A percentile compares a stretch with the other conserved stretches of the same genome.
Conservation (phyloP, 768 basidiomycete genomes). For the Pleurotus sapidus region DNA sequence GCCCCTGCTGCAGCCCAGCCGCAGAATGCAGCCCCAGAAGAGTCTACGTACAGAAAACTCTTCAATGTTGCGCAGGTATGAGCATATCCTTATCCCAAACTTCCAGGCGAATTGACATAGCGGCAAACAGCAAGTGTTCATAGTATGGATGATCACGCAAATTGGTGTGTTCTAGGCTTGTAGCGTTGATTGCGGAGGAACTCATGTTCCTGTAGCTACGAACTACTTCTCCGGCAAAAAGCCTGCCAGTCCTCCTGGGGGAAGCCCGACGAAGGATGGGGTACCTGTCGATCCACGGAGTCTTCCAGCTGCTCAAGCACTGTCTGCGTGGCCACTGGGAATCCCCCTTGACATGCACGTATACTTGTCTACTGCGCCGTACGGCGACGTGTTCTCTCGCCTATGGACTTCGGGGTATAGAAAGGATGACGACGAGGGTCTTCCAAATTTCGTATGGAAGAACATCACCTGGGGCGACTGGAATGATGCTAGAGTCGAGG, state of each 20-base stretch:
- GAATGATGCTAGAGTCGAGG: slow-evolving; percentile 53
- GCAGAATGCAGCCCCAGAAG: slow-evolving; percentile 18
- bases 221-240: slow-evolving; percentile 20
- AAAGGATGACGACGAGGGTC: slow-evolving; percentile 41
- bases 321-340: slow-evolving; percentile 59
- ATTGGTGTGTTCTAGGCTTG: slow-evolving; percentile 40
- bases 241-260: slow-evolving; percentile 3
- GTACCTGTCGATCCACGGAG: slow-evolving; percentile 38
- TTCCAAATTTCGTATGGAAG: slow-evolving; percentile 75
- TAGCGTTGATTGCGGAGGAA: not conserved
- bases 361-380: slow-evolving; percentile 65
- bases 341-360: slow-evolving; percentile 69
- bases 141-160: slow-evolving; percentile 67
- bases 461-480: slow-evolving; percentile 80
- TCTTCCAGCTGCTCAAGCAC: slow-evolving; percentile 52
- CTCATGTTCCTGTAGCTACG: slow-evolving; percentile 17
- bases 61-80: slow-evolving; percentile 42
- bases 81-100: not conserved
- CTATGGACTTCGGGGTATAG: slow-evolving; percentile 50
- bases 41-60: slow-evolving; percentile 32
- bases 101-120: not conserved
- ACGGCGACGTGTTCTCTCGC: slow-evolving; percentile 54
- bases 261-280: slow-evolving; percentile 8
- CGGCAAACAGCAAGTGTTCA: slow-evolving; percentile 56
- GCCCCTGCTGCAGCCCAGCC: not conserved